phyloP scores from a whole-genome alignment of 805 yeast species.

The Tetrapisispora phaffii region DNA sequence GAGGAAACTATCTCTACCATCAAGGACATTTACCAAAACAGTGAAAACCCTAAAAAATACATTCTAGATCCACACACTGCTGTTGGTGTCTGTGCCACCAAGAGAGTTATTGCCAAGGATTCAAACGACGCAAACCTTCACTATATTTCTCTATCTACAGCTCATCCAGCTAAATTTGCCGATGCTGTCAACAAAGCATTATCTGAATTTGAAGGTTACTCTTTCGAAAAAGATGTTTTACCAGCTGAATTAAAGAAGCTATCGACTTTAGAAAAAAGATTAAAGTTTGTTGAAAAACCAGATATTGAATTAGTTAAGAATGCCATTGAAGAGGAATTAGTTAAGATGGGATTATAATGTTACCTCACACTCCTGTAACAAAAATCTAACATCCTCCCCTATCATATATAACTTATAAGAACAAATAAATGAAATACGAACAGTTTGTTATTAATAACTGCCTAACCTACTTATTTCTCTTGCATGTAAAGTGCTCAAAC shows the following conservation, averaged over 20 bases:
- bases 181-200: constrained; percentile 88
- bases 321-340: constrained; percentile 64
- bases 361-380: not conserved
- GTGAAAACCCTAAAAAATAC: constrained; percentile 50
- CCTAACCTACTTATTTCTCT: no score
- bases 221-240: constrained; percentile 78
- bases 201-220: constrained; percentile 53
- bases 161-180: constrained; percentile 97
- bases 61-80: constrained; percentile 95
- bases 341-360: constrained; percentile 34
- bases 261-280: constrained; percentile 61
- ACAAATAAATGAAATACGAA: no score
- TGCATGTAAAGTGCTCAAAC: no score
- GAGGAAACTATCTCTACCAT: constrained; percentile 73
- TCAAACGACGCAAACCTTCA: constrained; percentile 33
- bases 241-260: constrained; percentile 79
- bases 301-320: constrained; percentile 65
- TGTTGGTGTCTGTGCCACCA: constrained; percentile 79
- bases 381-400: no score
- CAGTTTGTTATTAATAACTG: no score
- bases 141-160: constrained; percentile 80
- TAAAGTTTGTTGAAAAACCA: constrained; percentile 58
- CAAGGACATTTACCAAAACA: constrained; percentile 49
- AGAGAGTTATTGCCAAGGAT: constrained; percentile 46
- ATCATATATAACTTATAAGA: no score